Percentiles rank a stretch among this genome's conserved stretches.
phyloP scores from a whole-genome alignment of 2,329 filamentous ascomycete species.

The Aspergillus arachidicola region DNA sequence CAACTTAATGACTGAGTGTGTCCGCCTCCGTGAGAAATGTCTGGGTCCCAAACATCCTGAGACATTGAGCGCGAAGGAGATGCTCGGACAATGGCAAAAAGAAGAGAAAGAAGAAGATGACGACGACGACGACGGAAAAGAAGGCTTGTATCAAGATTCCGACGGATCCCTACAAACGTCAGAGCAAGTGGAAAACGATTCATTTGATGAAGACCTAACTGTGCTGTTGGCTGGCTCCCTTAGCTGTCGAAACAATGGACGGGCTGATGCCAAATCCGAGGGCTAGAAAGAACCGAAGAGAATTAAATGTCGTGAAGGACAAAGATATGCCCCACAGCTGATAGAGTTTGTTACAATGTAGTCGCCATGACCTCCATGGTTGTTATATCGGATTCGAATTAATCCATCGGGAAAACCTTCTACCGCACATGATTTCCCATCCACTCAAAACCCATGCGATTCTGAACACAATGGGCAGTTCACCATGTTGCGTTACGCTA shows the following conservation, averaged over 20 bases:
- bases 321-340: too few relatives aligned
- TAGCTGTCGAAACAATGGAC: not conserved
- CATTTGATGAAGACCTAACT: not conserved
- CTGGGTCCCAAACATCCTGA: not conserved
- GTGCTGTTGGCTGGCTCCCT: not conserved
- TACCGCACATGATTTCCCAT: not conserved
- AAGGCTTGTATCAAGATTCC: too few relatives aligned
- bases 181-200: not conserved
- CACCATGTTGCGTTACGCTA: not conserved
- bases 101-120: not conserved
- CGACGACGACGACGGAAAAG: not conserved
- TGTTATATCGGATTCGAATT: not conserved
- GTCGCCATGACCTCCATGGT: too few relatives aligned
- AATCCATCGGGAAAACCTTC: slow-evolving; percentile 4
- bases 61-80: not conserved
- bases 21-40: not conserved
- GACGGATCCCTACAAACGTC: not conserved
- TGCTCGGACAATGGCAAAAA: not conserved
- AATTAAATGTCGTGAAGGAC: too few relatives aligned
- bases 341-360: too few relatives aligned
- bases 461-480: not conserved
- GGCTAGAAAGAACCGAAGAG: too few relatives aligned
- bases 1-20: not conserved
- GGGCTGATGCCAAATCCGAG: too few relatives aligned
- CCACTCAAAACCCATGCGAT: not conserved